phyloP scores from a whole-genome alignment of 1,139 yeast genomes.

The Nakaseomyces delphensis region DNA sequence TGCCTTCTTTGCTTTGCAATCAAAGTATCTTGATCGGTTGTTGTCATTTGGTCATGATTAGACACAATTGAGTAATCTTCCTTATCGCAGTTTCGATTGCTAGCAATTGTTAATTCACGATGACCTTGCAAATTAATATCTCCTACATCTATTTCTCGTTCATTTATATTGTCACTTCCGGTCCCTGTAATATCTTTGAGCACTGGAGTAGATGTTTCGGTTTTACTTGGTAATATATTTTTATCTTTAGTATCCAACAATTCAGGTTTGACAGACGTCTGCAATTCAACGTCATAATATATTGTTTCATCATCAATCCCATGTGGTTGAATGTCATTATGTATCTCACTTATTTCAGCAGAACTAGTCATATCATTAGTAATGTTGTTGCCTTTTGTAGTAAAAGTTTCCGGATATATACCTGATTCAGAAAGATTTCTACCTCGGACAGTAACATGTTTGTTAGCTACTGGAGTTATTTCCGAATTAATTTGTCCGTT shows the following conservation, averaged over 20 bases:
- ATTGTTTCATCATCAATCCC: neutral
- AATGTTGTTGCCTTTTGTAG: neutral
- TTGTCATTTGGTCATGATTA: too few species aligned
- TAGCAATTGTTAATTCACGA: too few species aligned
- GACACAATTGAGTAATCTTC: too few species aligned
- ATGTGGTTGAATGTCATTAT: neutral
- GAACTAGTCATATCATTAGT: neutral
- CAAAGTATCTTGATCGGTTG: too few species aligned
- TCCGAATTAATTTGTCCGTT: too few species aligned
- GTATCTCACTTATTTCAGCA: neutral
- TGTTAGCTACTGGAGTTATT: too few species aligned
- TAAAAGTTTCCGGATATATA: too few species aligned
- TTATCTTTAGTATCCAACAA: neutral
- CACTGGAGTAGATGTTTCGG: neutral
- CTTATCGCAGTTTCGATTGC: too few species aligned
- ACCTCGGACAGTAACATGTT: too few species aligned
- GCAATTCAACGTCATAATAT: neutral
- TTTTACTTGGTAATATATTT: neutral
- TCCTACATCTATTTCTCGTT: neutral
- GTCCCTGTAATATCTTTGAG: neutral
- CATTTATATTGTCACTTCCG: neutral
- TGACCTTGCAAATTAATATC: too few species aligned
- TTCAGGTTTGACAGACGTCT: slow-evolving; percentile 2
- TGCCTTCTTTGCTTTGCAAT: too few species aligned
- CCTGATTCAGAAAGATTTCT: too few species aligned